phyloP scores from a whole-genome alignment of 129 eudicot species.

The Saposhnikovia divaricata region DNA sequence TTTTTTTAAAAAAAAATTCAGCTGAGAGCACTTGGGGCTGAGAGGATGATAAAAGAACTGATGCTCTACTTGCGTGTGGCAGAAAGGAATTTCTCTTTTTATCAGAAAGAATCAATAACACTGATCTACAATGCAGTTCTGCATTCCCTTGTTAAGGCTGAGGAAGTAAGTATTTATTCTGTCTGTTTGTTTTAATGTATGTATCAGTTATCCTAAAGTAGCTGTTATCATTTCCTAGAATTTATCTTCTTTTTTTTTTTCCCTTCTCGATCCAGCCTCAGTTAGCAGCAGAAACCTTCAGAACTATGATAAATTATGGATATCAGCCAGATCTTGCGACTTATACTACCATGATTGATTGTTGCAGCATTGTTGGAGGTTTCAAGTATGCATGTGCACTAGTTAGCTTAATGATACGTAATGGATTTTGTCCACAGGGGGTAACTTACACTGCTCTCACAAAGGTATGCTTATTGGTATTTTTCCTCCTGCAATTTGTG shows the following conservation, averaged over 20 bases:
- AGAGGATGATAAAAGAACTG: constrained; percentile 66
- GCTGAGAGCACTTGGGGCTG: constrained; percentile 80
- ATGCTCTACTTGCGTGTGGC: constrained; percentile 44
- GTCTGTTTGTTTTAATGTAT: background rate
- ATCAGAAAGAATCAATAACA: constrained; percentile 19
- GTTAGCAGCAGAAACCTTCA: constrained; percentile 52
- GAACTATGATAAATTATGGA: constrained; percentile 49
- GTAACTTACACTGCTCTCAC: constrained; percentile 56
- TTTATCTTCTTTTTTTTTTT: constrained; percentile 9
- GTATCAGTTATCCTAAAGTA: background rate
- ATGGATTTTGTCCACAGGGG: constrained; percentile 40
- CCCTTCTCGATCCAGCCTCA: constrained; percentile 37
- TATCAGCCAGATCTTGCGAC: constrained; percentile 49
- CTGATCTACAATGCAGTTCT: constrained; percentile 53
- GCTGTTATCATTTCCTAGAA: background rate
- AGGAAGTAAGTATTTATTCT: constrained; percentile 39
- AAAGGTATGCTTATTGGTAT: constrained; percentile 40
- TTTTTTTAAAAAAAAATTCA: constrained; percentile 17
- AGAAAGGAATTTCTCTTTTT: constrained; percentile 37
- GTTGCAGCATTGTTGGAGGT: constrained; percentile 55
- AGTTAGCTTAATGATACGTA: constrained; percentile 59
- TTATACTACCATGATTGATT: constrained; percentile 66
- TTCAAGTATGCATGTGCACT: constrained; percentile 66
- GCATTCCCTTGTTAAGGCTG: constrained; percentile 77
- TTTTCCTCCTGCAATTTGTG: constrained; percentile 1